phyloP scores from a whole-genome alignment of 164 flowering plant species.

The Tinospora cordifolia region DNA sequence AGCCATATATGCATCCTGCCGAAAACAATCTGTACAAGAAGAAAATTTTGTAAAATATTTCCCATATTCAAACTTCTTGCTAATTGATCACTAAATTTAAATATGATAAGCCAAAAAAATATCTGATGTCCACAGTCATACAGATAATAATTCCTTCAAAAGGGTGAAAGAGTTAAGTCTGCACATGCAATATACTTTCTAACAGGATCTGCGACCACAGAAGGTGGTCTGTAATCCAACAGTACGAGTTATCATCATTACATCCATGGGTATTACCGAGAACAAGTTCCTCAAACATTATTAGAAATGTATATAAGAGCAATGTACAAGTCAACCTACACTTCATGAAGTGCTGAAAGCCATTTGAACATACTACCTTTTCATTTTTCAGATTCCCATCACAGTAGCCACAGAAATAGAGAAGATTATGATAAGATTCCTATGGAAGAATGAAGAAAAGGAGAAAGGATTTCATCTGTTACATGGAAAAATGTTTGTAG shows the following conservation, averaged over 20 bases:
- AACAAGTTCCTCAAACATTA: not conserved
- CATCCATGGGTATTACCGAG: not conserved
- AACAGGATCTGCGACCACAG: not conserved
- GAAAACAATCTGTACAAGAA: constrained; percentile 52
- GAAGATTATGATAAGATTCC: too few relatives aligned
- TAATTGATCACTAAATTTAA: not conserved
- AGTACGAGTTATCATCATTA: not conserved
- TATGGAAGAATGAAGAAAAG: too few relatives aligned
- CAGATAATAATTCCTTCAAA: too few relatives aligned
- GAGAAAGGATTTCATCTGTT: too few relatives aligned
- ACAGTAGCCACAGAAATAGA: too few relatives aligned
- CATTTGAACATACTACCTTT: too few relatives aligned
- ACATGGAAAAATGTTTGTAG: too few relatives aligned
- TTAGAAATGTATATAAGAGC: not conserved
- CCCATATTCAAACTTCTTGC: not conserved
- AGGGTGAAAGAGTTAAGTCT: not conserved
- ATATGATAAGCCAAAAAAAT: not conserved
- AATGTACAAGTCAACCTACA: not conserved
- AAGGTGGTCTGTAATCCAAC: not conserved
- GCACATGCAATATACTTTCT: not conserved
- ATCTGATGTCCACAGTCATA: too few relatives aligned
- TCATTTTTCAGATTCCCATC: too few relatives aligned
- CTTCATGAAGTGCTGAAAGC: too few relatives aligned
- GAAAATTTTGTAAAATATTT: not conserved
- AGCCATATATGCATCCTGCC: constrained; percentile 77